Base-by-base conservation (phyloP, 2,329 filamentous ascomycete genomes). In the Alternaria sp. region DNA sequence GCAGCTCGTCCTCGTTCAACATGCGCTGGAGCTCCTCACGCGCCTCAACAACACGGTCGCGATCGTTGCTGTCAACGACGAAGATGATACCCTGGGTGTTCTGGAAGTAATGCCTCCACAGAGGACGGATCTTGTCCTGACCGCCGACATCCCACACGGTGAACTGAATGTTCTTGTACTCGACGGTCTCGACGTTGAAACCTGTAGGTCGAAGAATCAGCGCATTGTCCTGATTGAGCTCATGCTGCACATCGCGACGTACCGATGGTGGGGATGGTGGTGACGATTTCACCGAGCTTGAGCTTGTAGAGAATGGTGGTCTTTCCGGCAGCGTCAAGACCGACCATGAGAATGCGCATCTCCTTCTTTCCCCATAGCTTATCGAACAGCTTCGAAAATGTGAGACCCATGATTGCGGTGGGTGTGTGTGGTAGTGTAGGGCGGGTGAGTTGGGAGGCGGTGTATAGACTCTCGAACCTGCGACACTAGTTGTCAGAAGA, bases 311-410 rank as follows among this genome's bases (percentile, higher is more conserved):
- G 90, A 78, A 98, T 98, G 60, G 96, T 79, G 51, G 96, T 99
- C 87, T 99, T 99, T 86, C 96, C 96, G 72, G 96, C 96, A 71
- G 96, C 96, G 84, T 99, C 96, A 75, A 98, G 89, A 75, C 96
- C 96, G 74, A 99, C 87, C 96, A 99, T 99, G 80, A 98, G 86
- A 81, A 99, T 90, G 78, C 95, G 92, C 93, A 98, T 97, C 85
- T 98, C 95, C 87, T 97, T 97, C 73, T 95, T 97, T 83, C 95
- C 95, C 86, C 97, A 98, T 86, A 98, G 93, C 90, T 96, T 97
- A 83, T 93, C 92, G 90, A 97, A 94, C 85, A 97, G 90, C 85
- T 97, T 97, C 76, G 93, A 97, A 81, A 97, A 87, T 83, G 93
- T 91, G 78, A 91, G 92, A 84, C 95, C 95, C 95, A 98, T 98